phyloP scores from a whole-genome alignment of 1,284 basidiomycete genomes.

The Rhodotorula mucilaginosa region DNA sequence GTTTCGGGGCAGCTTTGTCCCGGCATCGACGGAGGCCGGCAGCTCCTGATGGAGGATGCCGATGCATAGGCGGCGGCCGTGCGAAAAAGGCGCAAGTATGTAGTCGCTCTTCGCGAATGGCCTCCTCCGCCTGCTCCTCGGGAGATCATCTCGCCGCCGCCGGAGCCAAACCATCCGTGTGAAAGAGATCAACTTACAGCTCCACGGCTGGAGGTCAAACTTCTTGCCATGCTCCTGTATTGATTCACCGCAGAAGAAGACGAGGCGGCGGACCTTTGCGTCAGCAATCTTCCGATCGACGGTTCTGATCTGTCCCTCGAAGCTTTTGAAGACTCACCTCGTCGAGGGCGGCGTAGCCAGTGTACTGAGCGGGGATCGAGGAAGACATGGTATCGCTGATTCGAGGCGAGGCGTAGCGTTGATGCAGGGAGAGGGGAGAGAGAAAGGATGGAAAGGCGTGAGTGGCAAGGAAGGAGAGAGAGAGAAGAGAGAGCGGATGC shows the following conservation, averaged over 20 bases:
- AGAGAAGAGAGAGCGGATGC: neutral
- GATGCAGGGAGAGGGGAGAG: neutral
- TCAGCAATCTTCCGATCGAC: neutral
- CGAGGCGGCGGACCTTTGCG: no score
- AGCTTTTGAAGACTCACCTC: conserved; percentile 8
- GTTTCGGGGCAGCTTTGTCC: neutral
- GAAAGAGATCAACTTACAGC: conserved; percentile 10
- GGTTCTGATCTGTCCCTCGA: neutral
- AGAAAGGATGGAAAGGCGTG: neutral
- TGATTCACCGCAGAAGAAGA: no score
- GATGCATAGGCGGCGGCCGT: no score
- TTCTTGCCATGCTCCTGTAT: conserved; percentile 28
- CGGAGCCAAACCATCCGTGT: neutral
- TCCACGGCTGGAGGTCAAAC: conserved; percentile 18
- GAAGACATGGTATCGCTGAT: conserved; percentile 12
- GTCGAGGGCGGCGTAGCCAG: conserved; percentile 34
- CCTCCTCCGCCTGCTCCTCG: neutral
- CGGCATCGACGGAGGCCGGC: no score
- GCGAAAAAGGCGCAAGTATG: no score
- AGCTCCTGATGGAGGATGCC: no score
- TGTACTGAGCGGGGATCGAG: conserved; percentile 32
- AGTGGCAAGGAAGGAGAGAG: neutral
- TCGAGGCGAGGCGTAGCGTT: neutral
- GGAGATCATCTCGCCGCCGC: neutral
- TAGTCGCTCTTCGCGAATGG: no score